phyloP scores from a whole-genome alignment of 1,284 basidiomycete genomes.

The Vanrija sp. region DNA sequence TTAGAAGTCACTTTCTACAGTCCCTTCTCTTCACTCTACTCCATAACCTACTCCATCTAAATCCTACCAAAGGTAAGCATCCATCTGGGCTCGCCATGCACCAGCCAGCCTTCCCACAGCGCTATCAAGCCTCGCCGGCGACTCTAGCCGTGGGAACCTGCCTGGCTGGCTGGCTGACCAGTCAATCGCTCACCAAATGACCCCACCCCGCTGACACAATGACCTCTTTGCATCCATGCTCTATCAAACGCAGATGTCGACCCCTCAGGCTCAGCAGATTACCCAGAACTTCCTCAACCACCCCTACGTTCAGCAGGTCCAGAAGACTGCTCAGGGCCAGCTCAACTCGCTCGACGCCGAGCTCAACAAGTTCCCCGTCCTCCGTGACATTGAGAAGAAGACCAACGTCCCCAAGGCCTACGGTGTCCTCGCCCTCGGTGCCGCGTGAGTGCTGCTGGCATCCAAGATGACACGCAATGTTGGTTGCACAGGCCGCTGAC shows the following conservation, averaged over 20 bases:
- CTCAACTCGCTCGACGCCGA: conserved; percentile 87
- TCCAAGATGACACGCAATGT: too few relatives aligned
- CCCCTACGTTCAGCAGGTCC: conserved; percentile 73
- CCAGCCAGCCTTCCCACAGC: too few relatives aligned
- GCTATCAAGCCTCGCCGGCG: too few relatives aligned
- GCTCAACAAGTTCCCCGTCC: conserved; percentile 87
- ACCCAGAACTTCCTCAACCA: conserved; percentile 62
- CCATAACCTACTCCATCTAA: not conserved
- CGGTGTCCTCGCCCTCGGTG: conserved; percentile 69
- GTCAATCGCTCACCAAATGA: too few relatives aligned
- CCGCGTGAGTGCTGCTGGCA: conserved; percentile 49
- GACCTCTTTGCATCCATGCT: not conserved
- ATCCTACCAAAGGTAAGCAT: too few relatives aligned
- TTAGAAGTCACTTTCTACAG: not conserved
- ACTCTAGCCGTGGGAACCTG: not conserved
- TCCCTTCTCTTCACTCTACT: not conserved
- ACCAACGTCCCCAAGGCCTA: conserved; percentile 92
- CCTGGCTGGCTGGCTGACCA: not conserved
- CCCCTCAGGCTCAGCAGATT: conserved; percentile 44
- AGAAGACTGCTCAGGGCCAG: conserved; percentile 70
- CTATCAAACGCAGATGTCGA: conserved; percentile 31
- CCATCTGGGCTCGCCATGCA: too few relatives aligned
- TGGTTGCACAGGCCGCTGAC: conserved; percentile 3
- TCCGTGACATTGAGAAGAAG: conserved; percentile 78
- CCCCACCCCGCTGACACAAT: not conserved